These are phyloP conservation scores for Pyricularia sp. DNA, from an alignment of 2,329 filamentous ascomycete species.

Conservation along the genomic window DNA sequence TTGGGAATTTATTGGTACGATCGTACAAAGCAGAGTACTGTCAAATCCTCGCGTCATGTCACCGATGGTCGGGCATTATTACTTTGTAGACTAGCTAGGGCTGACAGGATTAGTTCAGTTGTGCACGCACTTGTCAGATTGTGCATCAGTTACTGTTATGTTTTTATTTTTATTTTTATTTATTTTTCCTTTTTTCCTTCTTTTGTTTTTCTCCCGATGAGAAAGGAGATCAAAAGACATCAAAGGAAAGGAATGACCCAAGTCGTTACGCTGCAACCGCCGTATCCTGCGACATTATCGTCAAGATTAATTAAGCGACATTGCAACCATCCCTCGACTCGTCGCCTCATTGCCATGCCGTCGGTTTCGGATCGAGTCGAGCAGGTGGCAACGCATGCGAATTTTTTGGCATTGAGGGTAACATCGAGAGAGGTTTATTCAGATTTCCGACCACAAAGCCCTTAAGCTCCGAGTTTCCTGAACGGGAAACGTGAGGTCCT, in stretches of 20 bases:
- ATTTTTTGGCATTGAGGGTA: not conserved
- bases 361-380: not conserved
- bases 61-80: not conserved
- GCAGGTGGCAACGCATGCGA: not conserved
- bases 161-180: not conserved
- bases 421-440: not conserved
- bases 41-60: no score
- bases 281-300: not conserved
- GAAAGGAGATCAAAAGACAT: not conserved
- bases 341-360: not conserved
- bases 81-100: not conserved
- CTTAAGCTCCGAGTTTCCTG: not conserved
- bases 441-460: not conserved
- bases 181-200: no score
- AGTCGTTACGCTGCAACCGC: not conserved
- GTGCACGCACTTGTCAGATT: not conserved
- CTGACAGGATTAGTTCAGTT: not conserved
- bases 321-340: not conserved
- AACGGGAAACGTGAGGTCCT: not conserved
- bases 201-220: no score
- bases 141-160: not conserved
- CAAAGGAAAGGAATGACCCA: not conserved
- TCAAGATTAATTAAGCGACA: not conserved
- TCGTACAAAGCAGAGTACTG: no score
- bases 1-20: no score